phyloP scores from a whole-genome alignment of 202 grass and related monocot species.

The Setaria viridis region DNA sequence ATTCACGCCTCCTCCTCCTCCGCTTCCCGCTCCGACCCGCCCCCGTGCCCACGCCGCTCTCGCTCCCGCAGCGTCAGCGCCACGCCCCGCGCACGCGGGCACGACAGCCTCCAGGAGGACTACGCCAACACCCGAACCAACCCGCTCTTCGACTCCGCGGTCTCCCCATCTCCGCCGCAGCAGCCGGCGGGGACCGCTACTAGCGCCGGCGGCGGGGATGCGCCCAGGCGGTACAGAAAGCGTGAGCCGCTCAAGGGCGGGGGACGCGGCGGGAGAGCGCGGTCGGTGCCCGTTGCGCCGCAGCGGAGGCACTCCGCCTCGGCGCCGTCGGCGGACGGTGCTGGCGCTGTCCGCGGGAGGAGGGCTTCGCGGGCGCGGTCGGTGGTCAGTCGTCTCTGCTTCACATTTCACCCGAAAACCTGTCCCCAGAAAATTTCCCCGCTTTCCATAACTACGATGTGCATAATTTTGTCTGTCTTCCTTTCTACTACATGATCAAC shows the following conservation, averaged over 20 bases:
- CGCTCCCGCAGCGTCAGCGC: slow-evolving; percentile 65
- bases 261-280: slow-evolving; percentile 37
- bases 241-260: slow-evolving; percentile 23
- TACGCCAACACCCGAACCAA: slow-evolving; percentile 73
- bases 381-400: slow-evolving; percentile 26
- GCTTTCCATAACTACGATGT: neutral
- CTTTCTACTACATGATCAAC: neutral
- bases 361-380: slow-evolving; percentile 22
- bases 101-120: slow-evolving; percentile 10
- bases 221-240: slow-evolving; percentile 31
- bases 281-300: slow-evolving; percentile 51
- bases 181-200: neutral
- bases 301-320: slow-evolving; percentile 11
- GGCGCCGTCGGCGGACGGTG: neutral
- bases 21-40: neutral
- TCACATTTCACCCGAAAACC: neutral
- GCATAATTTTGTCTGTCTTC: neutral
- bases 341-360: neutral
- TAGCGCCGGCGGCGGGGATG: slow-evolving; percentile 29
- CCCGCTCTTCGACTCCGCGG: slow-evolving; percentile 63
- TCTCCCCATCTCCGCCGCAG: slow-evolving; percentile 43
- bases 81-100: slow-evolving; percentile 21
- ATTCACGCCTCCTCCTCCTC: slow-evolving; percentile 30
- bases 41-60: slow-evolving; percentile 53
- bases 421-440: neutral